Evolutionary conservation across 257 asterid species (phyloP).

Genomic region (Mentha longifolia): DNA sequence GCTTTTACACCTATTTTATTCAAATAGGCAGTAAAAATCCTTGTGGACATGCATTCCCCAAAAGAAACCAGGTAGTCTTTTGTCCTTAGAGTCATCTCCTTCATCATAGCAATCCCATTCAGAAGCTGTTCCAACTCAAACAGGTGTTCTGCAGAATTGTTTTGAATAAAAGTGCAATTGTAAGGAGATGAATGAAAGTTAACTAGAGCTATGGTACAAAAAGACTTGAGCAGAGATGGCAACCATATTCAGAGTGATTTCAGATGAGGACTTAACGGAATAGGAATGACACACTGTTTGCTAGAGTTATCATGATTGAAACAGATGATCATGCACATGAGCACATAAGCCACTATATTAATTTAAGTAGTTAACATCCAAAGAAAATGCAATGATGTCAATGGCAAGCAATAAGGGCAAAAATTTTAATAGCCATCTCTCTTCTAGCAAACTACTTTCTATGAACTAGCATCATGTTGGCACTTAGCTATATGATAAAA

Average conservation of each 20-base stretch:
- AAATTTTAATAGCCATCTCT: not conserved
- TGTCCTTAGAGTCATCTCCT: constrained; percentile 83
- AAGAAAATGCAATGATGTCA: constrained; percentile 19
- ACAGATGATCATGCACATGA: constrained; percentile 7
- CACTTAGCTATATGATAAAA: constrained; percentile 9
- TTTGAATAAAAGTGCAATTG: constrained; percentile 9
- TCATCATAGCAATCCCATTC: constrained; percentile 67
- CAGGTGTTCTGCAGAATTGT: constrained; percentile 55
- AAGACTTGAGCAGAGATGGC: not conserved
- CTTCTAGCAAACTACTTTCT: constrained; percentile 1
- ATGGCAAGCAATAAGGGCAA: not conserved
- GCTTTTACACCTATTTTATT: constrained; percentile 76
- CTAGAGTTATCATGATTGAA: constrained; percentile 5
- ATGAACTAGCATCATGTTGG: constrained; percentile 23
- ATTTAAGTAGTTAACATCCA: constrained; percentile 6
- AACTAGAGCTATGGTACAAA: not conserved
- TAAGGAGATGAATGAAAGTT: not conserved
- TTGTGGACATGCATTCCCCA: constrained; percentile 96
- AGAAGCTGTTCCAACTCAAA: constrained; percentile 74
- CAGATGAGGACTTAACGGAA: constrained; percentile 11
- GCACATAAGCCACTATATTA: not conserved
- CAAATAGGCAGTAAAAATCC: constrained; percentile 85
- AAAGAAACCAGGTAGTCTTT: constrained; percentile 82
- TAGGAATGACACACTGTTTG: constrained; percentile 11
- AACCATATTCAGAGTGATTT: constrained; percentile 14